Conservation (phyloP, 2,329 filamentous ascomycete species). For the Gnomoniopsis sp. region DNA sequence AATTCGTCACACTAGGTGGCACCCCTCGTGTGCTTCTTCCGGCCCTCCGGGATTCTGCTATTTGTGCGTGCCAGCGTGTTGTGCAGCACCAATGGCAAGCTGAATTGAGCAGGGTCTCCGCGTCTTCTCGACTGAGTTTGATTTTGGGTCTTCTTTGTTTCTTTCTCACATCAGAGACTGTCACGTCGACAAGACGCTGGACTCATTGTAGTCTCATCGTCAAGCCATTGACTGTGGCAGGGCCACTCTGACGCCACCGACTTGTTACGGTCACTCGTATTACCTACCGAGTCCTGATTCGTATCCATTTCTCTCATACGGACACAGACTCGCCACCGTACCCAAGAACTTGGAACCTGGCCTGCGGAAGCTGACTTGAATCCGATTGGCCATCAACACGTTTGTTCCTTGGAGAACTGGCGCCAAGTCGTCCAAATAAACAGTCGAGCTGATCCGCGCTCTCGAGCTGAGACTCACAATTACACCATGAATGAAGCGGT, state of each 20-base stretch:
- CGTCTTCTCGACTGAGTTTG: not conserved
- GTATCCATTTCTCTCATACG: not conserved
- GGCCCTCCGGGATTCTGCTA: too few species aligned
- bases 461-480: not conserved
- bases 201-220: not conserved
- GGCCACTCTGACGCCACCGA: not conserved
- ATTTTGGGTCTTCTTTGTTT: not conserved
- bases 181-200: not conserved
- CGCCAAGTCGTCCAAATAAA: not conserved
- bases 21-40: too few species aligned
- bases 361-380: not conserved
- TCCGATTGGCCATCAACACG: not conserved
- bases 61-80: too few species aligned
- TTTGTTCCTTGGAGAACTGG: not conserved
- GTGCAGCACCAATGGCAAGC: not conserved
- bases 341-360: not conserved
- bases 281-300: not conserved
- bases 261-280: not conserved
- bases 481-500: slow-evolving; percentile 9
- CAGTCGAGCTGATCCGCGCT: not conserved
- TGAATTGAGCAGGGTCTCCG: not conserved
- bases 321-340: not conserved
- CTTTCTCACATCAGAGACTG: not conserved
- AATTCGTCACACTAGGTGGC: too few species aligned
- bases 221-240: not conserved